phyloP scores from a whole-genome alignment of 768 basidiomycete species.

The Russula dissimulans region DNA sequence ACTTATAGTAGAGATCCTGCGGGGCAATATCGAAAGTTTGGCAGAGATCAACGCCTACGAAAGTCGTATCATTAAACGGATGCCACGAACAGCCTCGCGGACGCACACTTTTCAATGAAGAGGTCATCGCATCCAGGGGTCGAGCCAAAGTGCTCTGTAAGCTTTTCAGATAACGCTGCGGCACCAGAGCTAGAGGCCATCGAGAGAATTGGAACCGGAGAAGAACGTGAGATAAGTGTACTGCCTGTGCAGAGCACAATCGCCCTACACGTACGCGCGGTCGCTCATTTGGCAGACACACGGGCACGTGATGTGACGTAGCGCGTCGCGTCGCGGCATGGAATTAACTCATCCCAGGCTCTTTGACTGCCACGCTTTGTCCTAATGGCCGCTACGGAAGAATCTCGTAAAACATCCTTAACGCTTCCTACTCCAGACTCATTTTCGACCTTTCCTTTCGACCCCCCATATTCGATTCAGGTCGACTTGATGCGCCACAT shows the following conservation, averaged over 20 bases:
- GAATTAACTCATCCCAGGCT: neutral
- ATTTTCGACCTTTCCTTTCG: conserved; percentile 80
- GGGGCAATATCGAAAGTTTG: conserved; percentile 47
- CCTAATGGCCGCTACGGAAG: neutral
- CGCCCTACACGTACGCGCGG: neutral
- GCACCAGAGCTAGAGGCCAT: conserved; percentile 2
- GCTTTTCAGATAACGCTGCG: neutral
- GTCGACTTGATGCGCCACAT: conserved; percentile 80
- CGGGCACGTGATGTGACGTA: conserved; percentile 11
- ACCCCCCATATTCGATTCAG: conserved; percentile 78
- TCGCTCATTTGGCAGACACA: no score
- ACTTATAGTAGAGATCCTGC: conserved; percentile 52
- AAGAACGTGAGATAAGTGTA: neutral
- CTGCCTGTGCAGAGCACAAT: neutral
- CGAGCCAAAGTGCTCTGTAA: neutral
- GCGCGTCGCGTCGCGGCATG: conserved; percentile 3
- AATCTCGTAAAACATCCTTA: conserved; percentile 16
- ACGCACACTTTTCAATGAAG: conserved; percentile 18
- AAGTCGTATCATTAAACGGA: neutral
- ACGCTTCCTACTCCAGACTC: conserved; percentile 49
- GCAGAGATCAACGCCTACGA: conserved; percentile 54
- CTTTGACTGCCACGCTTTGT: no score
- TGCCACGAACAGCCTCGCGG: neutral
- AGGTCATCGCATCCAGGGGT: conserved; percentile 9
- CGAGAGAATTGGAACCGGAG: neutral